phyloP scores from a whole-genome alignment of 495 filamentous ascomycete genomes.

The Neurospora intermedia region DNA sequence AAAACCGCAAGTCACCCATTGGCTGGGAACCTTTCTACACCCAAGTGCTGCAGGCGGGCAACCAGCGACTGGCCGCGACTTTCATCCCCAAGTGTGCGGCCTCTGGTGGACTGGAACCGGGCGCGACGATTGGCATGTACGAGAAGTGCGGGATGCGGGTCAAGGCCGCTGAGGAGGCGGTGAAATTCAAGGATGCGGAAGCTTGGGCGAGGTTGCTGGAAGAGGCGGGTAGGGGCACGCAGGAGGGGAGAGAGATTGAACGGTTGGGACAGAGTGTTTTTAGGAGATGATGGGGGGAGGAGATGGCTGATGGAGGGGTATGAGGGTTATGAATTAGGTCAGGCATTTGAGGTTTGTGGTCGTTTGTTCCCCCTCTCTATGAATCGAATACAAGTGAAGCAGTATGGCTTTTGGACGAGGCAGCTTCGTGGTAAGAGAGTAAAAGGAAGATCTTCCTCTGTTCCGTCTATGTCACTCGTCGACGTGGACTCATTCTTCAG shows the following conservation, averaged over 20 bases:
- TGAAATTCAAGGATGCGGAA: conserved; percentile 67
- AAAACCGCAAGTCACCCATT: conserved; percentile 71
- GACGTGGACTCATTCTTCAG: neutral
- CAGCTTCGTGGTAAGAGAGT: neutral
- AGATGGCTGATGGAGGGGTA: neutral
- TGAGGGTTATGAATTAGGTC: neutral
- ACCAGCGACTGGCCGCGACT: conserved; percentile 68
- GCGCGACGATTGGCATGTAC: conserved; percentile 81
- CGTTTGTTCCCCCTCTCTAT: neutral
- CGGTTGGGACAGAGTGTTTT: conserved; percentile 31
- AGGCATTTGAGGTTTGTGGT: neutral
- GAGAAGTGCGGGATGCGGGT: conserved; percentile 86
- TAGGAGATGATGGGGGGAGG: conserved; percentile 22
- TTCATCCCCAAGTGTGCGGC: conserved; percentile 78
- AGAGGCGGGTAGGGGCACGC: conserved; percentile 30
- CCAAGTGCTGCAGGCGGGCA: conserved; percentile 77
- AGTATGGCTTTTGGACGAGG: neutral
- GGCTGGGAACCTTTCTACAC: conserved; percentile 98
- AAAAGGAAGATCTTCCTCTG: neutral
- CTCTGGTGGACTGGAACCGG: conserved; percentile 31
- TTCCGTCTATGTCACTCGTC: neutral
- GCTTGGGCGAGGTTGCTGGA: conserved; percentile 38
- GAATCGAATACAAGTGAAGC: neutral
- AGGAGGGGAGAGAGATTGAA: conserved; percentile 39
- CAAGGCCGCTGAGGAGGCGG: conserved; percentile 86